Base-by-base conservation (phyloP, 805 yeast species). In the Candida ipomoeae region DNA sequence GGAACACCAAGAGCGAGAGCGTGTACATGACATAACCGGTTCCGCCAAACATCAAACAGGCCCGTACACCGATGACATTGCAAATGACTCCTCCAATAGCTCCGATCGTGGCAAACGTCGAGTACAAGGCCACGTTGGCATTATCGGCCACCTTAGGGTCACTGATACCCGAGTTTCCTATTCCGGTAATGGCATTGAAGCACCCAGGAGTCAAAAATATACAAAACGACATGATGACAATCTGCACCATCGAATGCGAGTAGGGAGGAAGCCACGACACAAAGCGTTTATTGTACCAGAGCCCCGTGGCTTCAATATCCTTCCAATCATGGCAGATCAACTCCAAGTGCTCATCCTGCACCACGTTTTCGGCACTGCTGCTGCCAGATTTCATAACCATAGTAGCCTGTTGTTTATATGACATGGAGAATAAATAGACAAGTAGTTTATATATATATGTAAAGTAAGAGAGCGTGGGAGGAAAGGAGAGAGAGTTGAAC, bases 41-140 rank as follows among this genome's bases (percentile, higher is more conserved):
- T 37, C 83, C 83, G 42, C 86, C 85, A 52, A 79, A 65, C 51
- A 72, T 67, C 43, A 81, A 67, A 48, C 75, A 66, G 23, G 65
- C 63, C 53, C 72, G 66, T 17, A 73, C 68, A 50, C 84, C 85
- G 34, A 81, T 57, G 14, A 63, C 59, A 66, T 81, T 81, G 62
- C 78, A 71, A 45, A 80, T 70, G 32, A 82, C 71, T 56, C 85
- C 85, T 11, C 80, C 75, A 54, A 81, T 73, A 62, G 81, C 79
- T 11, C 84, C 85, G 52, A 80, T 56, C n/a, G 78, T 68, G 23
- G 84, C 83, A 58, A 81, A 81, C 0, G 81, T 76, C 40, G 77
- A 70, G 61, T 81, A 74, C 39, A 81, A 67, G 7, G 84, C 83
- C 40, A 77, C 79, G 52, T 69, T 70, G 17, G 83, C 76, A 56